Percentiles rank a stretch among this genome's conserved stretches.
phyloP scores from a whole-genome alignment of 2,329 filamentous ascomycete genomes.

The Aspergillus caelatus region DNA sequence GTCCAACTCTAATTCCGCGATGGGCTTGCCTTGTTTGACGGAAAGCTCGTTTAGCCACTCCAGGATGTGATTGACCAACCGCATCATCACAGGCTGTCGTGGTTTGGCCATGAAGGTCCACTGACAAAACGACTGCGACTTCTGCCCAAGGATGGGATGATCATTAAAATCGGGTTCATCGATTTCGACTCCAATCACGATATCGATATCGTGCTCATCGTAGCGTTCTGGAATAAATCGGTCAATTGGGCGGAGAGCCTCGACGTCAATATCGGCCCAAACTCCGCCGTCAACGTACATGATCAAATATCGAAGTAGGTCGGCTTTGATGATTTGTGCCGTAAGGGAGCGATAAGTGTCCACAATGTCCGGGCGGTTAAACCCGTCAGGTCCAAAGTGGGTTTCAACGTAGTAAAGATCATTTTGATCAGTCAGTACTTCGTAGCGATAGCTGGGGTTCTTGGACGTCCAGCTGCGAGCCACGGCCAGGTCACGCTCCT shows the following conservation, averaged over 20 bases:
- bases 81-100: constrained; percentile 67
- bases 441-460: constrained; percentile 69
- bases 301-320: constrained; percentile 67
- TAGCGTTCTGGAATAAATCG: constrained; percentile 67
- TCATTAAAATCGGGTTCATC: constrained; percentile 67
- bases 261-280: constrained; percentile 64
- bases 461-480: constrained; percentile 68
- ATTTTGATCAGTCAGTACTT: constrained; percentile 71
- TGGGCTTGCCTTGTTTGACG: constrained; percentile 58
- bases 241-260: constrained; percentile 56
- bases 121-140: constrained; percentile 72
- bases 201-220: constrained; percentile 65
- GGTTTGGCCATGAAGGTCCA: constrained; percentile 76
- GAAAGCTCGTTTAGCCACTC: constrained; percentile 65
- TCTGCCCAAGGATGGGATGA: constrained; percentile 68
- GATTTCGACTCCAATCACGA: constrained; percentile 72
- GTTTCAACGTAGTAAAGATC: constrained; percentile 69
- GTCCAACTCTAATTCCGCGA: constrained; percentile 66
- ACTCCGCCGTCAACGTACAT: constrained; percentile 68
- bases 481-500: constrained; percentile 61
- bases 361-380: constrained; percentile 69
- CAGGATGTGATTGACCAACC: constrained; percentile 69
- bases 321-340: constrained; percentile 68
- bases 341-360: constrained; percentile 62
- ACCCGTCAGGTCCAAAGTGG: constrained; percentile 65